Base-by-base conservation (phyloP, 768 basidiomycete species). In the Pulveroboletus sp. region DNA sequence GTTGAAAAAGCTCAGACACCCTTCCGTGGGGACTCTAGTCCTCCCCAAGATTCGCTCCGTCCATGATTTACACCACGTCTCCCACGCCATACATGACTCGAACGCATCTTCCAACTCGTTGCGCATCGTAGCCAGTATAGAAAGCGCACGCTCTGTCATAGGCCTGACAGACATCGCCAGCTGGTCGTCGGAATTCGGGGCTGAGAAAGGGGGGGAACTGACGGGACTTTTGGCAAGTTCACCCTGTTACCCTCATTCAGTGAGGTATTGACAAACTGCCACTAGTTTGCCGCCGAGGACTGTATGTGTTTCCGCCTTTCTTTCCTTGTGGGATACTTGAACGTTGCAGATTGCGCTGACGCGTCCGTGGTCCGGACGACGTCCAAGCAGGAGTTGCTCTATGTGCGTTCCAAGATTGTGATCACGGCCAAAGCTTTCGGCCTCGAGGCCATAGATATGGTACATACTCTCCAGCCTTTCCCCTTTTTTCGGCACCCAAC, bases 251-350 rank as follows among this genome's bases (percentile, higher is more conserved):
- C 32, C 35, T 13, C n/a, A 23, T 24, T 30, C 37, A 20, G 35
- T 29, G 40, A 45, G 23, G n/a, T 49, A n/a, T 36, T 52, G 17
- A 43, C 8, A 38, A 11, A 16, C 27, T 23, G 10, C 9, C 13
- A 24, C 19, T 57, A 95, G 93, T 97, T 96, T 65, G 93, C 90
- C 3, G 90, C 93, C 19, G 93, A 97, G 72, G 93, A 97, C 60
- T 95, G 91, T 93, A 66, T 55, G 78, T 62, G 20, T 36, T 10
- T 4, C 36, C 51, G 13, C 32, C 20, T 26, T 56, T 29, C 30
- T 50, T 39, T 12, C 41, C 16, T 48, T 32, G 17, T 14, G 37
- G 37, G 1, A 39, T 11, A 30, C 41, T 40, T 50, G 37, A 56
- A 55, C 27, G 30, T 31, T 31, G 2, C 50, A 95, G 92, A 91